These are phyloP conservation scores for Millerozyma acaciae DNA, from an alignment of 805 yeast genomes.

Conservation along the genomic window DNA sequence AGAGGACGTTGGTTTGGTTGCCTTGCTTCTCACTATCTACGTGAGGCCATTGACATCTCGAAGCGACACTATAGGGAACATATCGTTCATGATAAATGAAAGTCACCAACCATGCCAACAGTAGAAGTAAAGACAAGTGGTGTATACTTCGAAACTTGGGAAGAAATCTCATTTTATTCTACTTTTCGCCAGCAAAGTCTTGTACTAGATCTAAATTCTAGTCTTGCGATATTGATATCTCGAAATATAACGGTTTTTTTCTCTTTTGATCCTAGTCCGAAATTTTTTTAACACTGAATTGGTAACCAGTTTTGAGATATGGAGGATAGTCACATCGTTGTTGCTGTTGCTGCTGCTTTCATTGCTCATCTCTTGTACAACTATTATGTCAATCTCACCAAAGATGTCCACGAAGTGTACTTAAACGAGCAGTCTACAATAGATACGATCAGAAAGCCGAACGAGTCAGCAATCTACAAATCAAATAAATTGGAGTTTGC, in stretches of 20 bases:
- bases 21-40: slow-evolving; percentile 9
- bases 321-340: slow-evolving; percentile 9
- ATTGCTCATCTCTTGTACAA: slow-evolving; percentile 17
- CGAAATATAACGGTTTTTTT: too few species aligned
- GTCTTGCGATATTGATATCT: too few species aligned
- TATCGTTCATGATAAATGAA: slow-evolving; percentile 32
- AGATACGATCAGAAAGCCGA: slow-evolving; percentile 56
- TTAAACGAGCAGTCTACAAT: slow-evolving; percentile 62
- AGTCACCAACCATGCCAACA: slow-evolving; percentile 24
- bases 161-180: slow-evolving; percentile 3
- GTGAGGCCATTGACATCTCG: slow-evolving; percentile 32
- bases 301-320: too few species aligned
- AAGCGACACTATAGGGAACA: slow-evolving; percentile 24
- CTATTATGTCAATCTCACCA: slow-evolving; percentile 30
- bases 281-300: too few species aligned
- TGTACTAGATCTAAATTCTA: too few species aligned
- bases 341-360: slow-evolving; percentile 18
- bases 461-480: slow-evolving; percentile 74
- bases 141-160: slow-evolving; percentile 25
- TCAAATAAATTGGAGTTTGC: slow-evolving; percentile 74
- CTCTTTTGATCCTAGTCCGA: too few species aligned
- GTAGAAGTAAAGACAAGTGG: slow-evolving; percentile 21
- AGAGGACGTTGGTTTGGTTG: slow-evolving; percentile 23
- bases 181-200: not conserved
- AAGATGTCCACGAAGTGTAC: slow-evolving; percentile 58